Base-by-base conservation (phyloP, 139 green algal genomes). In the Spirogloea muscicola region DNA sequence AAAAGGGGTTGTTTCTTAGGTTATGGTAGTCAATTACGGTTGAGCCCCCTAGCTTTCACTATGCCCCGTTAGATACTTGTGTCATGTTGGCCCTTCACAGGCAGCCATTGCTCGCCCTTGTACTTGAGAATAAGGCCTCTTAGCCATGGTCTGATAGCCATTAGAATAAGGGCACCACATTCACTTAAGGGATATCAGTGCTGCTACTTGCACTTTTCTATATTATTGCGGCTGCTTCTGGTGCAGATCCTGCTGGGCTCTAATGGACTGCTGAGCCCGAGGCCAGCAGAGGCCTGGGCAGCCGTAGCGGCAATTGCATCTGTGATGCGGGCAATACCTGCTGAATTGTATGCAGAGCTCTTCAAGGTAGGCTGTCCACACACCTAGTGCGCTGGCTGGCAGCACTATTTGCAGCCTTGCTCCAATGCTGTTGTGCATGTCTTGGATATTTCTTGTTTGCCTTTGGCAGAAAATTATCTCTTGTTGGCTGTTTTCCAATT, bases 261-360 rank as follows among this genome's bases (percentile, higher is more conserved):
- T 31, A 37, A 10, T 9, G 71, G 71, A 25, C 71, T 79, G 21
- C 33, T 42, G 29, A 79, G 66, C 63, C 33, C 31, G 55, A 49
- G 68, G 18, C 34, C 63, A 27, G 27, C 18, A 16, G 34, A 79
- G 36, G 29, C 42, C 38, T 13, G 18, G 39, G 71, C 71, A 48
- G 71, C 71, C 7, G 40, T 79, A 27, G 25, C 71, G 6, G 71
- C 63, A 29, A 62, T 79, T 33, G 66, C 42, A n/a, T 64, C 71
- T 2, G 46, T 38, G 38, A 79, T 79, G 71, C 60, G 63, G 1
- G 41, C 27, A 27, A 64, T 79, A 7, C 71, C 71, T 16, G 5
- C 9, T 6, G 61, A 79, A 34, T 76, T 79, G n/a, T 79, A 67
- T 25, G 62, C 69, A n/a, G 62, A 79, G 21, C 71, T 79, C 5